A percentile compares a stretch with the other conserved stretches of the same genome.
Evolutionary conservation across 139 green algal genomes (phyloP).

Genomic region (Raphidocelis subcapitata): DNA sequence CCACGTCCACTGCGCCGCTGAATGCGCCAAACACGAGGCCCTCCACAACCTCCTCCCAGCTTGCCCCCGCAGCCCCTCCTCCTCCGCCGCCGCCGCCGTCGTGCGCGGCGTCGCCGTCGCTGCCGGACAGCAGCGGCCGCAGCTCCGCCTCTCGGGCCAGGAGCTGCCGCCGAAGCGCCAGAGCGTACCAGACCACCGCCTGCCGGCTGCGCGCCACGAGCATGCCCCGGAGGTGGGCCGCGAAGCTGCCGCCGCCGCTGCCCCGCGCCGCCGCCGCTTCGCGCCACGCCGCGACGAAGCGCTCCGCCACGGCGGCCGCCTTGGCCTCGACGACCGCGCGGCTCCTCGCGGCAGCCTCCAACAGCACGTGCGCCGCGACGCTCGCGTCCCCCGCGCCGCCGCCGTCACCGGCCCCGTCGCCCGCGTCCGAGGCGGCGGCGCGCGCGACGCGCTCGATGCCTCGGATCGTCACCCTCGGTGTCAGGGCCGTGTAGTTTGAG

Average conservation of each 20-base stretch:
- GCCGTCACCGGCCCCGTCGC: not conserved
- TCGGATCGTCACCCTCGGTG: conserved; percentile 30
- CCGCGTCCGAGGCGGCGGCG: conserved; percentile 5
- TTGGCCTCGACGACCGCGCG: conserved; percentile 37
- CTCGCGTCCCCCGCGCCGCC: not conserved
- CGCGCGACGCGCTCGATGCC: conserved; percentile 7
- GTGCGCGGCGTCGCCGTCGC: no score
- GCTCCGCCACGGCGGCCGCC: conserved; percentile 24
- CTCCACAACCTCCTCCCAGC: no score
- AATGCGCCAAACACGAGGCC: conserved; percentile 38
- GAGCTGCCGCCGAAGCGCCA: conserved; percentile 24
- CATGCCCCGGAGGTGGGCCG: conserved; percentile 31
- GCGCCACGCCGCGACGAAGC: conserved; percentile 27
- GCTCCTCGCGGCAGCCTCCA: conserved; percentile 43
- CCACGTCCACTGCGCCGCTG: conserved; percentile 29
- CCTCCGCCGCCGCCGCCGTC: no score
- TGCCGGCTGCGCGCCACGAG: conserved; percentile 39
- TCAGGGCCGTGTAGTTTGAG: conserved; percentile 29
- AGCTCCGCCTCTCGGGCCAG: conserved; percentile 7
- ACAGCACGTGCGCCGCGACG: conserved; percentile 29
- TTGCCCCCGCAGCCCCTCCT: no score
- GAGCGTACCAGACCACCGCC: conserved; percentile 44
- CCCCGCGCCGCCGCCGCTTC: conserved; percentile 4
- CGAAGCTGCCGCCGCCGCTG: no score
- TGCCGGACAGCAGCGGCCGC: conserved; percentile 6